These are phyloP conservation scores for Irpex sp. DNA, from an alignment of 1,284 basidiomycete genomes.

Conservation along the genomic window DNA sequence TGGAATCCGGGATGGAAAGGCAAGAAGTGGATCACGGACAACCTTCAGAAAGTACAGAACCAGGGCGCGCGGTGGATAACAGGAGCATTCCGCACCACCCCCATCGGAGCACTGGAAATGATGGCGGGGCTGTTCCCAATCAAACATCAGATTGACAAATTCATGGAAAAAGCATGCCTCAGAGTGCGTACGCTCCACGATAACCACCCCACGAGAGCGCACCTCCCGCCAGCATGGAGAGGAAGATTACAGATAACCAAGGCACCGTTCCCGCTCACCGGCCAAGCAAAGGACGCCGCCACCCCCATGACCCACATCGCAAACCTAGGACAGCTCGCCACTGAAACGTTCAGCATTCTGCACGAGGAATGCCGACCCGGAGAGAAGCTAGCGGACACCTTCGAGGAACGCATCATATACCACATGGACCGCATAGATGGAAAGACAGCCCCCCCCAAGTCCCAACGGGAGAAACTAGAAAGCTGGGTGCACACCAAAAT, in stretches of 20 bases:
- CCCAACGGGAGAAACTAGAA: neutral
- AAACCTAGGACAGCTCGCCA: no score
- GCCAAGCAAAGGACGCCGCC: no score
- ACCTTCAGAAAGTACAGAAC: neutral
- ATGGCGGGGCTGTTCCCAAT: neutral
- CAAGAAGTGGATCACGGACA: neutral
- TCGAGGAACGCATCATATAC: neutral
- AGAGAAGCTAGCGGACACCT: neutral
- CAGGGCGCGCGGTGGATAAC: neutral
- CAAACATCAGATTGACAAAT: neutral
- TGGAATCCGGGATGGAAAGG: neutral
- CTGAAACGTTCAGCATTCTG: neutral
- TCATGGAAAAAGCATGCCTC: neutral
- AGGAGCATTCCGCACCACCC: neutral
- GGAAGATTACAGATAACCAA: neutral
- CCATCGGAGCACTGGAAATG: neutral
- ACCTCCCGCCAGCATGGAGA: neutral
- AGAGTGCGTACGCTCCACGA: neutral
- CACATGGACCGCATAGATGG: neutral
- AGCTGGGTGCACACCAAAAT: neutral
- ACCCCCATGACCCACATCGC: no score
- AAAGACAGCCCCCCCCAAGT: neutral
- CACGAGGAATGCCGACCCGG: neutral
- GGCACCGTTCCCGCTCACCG: no score
- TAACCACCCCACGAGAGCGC: neutral